Evolutionary conservation across 495 filamentous ascomycete species (phyloP).

Genomic region (Hyaloscypha finlandica): DNA sequence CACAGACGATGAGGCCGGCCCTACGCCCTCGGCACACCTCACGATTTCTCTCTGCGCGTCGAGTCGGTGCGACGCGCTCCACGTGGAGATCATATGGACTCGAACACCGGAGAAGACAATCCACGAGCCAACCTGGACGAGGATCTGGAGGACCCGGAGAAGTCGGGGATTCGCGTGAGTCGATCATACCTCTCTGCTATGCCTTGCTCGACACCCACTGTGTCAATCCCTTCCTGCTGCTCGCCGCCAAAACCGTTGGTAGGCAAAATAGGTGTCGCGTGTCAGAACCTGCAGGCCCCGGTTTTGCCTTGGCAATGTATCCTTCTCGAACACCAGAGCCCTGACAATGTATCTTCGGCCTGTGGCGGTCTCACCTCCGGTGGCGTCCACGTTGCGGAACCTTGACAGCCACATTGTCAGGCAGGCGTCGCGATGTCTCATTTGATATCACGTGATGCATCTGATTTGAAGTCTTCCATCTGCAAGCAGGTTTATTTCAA

Average conservation of each 20-base stretch:
- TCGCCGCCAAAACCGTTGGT: not conserved
- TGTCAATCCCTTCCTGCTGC: not conserved
- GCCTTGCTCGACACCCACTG: not conserved
- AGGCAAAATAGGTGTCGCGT: not conserved
- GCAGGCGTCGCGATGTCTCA: not conserved
- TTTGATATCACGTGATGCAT: conserved; percentile 2
- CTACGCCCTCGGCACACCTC: not conserved
- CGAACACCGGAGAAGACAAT: not conserved
- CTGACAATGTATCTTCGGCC: not conserved
- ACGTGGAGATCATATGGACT: not conserved
- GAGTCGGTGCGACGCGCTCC: not conserved
- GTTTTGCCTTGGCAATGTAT: not conserved
- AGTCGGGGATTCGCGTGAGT: not conserved
- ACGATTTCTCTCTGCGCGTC: not conserved
- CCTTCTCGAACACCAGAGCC: conserved; percentile 1
- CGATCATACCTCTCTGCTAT: not conserved
- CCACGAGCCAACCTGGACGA: not conserved
- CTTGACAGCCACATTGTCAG: not conserved
- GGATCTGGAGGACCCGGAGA: not conserved
- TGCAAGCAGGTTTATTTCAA: not conserved
- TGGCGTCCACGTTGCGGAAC: not conserved
- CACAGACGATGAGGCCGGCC: conserved; percentile 1
- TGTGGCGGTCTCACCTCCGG: not conserved
- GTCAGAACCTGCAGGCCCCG: not conserved
- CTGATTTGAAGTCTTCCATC: not conserved